Evolutionary conservation across 129 eudicot genomes (phyloP).

Genomic region (Pulicaria dysenterica): DNA sequence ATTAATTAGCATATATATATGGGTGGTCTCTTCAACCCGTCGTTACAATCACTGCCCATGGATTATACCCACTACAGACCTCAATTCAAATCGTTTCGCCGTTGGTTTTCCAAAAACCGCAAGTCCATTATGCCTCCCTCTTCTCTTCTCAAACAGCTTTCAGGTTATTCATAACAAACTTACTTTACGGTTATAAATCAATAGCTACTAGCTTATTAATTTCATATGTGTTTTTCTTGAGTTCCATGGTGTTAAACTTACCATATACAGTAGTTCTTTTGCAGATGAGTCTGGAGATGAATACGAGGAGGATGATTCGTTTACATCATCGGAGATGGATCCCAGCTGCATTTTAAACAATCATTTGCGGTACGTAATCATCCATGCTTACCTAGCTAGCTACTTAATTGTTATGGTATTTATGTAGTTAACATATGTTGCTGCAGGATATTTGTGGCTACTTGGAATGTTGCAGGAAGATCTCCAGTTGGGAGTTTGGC

Average conservation of each 20-base stretch:
- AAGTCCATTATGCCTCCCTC: constrained; percentile 38
- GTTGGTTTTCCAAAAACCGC: constrained; percentile 51
- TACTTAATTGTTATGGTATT: neutral
- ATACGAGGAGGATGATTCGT: constrained; percentile 46
- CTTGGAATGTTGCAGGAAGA: constrained; percentile 96
- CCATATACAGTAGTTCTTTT: constrained; percentile 16
- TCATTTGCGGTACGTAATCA: constrained; percentile 51
- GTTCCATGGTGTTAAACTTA: constrained; percentile 10
- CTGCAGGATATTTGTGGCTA: constrained; percentile 79
- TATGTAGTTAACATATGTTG: neutral
- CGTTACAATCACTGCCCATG: constrained; percentile 38
- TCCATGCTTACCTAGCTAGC: too few relatives aligned
- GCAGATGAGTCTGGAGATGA: constrained; percentile 40
- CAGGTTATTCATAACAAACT: constrained; percentile 39
- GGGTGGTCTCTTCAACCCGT: constrained; percentile 10
- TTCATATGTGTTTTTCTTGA: neutral
- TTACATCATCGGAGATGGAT: constrained; percentile 45
- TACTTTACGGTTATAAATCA: neutral
- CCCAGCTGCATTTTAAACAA: constrained; percentile 41
- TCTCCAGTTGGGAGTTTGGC: constrained; percentile 83
- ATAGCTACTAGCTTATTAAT: neutral
- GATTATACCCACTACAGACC: constrained; percentile 42
- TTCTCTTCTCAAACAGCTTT: constrained; percentile 23
- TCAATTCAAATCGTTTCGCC: constrained; percentile 31
- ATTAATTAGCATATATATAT: neutral